Evolutionary conservation across 371 early-diverging fungal species (phyloP), one percentile per base, ranked within the genome.

Genomic region (Mortierella sp.): DNA sequence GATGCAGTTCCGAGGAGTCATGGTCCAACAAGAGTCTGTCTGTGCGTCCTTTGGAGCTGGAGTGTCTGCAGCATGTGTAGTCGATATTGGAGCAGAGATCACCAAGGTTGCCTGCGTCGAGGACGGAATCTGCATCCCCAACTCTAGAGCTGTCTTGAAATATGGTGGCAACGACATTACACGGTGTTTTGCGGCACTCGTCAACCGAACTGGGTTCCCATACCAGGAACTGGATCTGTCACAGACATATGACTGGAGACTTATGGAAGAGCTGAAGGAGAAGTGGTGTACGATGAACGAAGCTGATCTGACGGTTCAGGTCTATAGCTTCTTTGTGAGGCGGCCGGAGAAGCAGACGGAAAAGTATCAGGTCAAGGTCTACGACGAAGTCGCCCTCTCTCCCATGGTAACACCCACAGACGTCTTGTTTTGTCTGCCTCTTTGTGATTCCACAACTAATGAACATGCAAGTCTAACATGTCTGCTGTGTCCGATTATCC

Each of bases 131-230:
- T 94, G 94, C 77, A 87, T 95, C 24, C 90, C 92, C 11, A 93
- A 95, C 71, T 95, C 96, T 11, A 90, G 91, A 84, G 88, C 88
- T 12, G 75, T 74, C 21, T 76, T 93, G 24, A 91, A 92, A 54
- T 94, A 95, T 73, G 98, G 97, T 32, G 96, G 96, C 14, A 97
- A 97, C 77, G 97, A 97, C 75, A 93, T 97, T 12, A 96, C 97
- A 5, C 88, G 90, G 16, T 93, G 95, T 35, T 91, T 97, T 70
- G 86, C 92, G 46, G 91, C 91, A 0, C 84, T 97, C 70, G 88
- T 97, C 21, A 82, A 83, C 72, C 88, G 90, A 43, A 94, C 92
- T 82, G 88, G 89, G 7, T 97, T 97, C 75, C 98, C 97, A 0
- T 97, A 97, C 79, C 79, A 75, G 8, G 93, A 93, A 11, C 87